These are phyloP conservation scores for Aureobasidium subglaciale DNA, from an alignment of 2,329 filamentous ascomycete species.

Conservation along the genomic window DNA sequence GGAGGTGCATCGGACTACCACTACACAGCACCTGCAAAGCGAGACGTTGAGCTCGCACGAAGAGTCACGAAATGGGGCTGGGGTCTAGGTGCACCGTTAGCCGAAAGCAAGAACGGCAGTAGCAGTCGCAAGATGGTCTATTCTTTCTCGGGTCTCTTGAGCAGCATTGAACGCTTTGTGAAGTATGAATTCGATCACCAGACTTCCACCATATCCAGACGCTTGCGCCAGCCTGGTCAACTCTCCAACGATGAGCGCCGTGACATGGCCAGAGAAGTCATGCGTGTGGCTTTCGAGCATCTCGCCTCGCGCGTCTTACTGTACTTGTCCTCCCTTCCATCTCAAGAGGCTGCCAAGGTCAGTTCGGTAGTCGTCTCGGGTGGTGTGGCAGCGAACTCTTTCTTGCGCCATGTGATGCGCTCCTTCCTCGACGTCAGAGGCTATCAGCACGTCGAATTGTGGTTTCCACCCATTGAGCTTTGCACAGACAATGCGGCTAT, in stretches of 20 bases:
- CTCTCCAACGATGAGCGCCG: constrained; percentile 56
- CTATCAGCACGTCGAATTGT: constrained; percentile 52
- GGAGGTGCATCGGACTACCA: constrained; percentile 37
- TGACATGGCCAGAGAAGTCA: constrained; percentile 62
- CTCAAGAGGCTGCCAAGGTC: constrained; percentile 27
- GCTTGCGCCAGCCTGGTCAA: constrained; percentile 26
- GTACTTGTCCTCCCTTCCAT: constrained; percentile 19
- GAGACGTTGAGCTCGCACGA: constrained; percentile 51
- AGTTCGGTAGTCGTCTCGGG: constrained; percentile 74
- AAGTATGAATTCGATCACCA: constrained; percentile 24
- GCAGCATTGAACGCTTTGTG: constrained; percentile 54
- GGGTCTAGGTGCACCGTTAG: constrained; percentile 62
- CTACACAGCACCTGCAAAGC: constrained; percentile 54
- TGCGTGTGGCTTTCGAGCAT: constrained; percentile 83
- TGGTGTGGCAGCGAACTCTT: constrained; percentile 81
- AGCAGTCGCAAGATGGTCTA: constrained; percentile 50
- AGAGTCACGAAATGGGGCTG: constrained; percentile 52
- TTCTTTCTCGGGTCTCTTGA: constrained; percentile 67
- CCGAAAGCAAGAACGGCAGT: constrained; percentile 40
- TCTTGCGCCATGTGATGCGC: constrained; percentile 58
- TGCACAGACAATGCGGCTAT: constrained; percentile 97
- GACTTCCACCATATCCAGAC: constrained; percentile 28
- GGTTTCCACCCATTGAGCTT: constrained; percentile 66
- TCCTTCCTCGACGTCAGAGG: constrained; percentile 60
- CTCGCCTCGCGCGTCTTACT: constrained; percentile 67